phyloP scores from a whole-genome alignment of 2,329 filamentous ascomycete species.

The Paraconiothyrium sp. region DNA sequence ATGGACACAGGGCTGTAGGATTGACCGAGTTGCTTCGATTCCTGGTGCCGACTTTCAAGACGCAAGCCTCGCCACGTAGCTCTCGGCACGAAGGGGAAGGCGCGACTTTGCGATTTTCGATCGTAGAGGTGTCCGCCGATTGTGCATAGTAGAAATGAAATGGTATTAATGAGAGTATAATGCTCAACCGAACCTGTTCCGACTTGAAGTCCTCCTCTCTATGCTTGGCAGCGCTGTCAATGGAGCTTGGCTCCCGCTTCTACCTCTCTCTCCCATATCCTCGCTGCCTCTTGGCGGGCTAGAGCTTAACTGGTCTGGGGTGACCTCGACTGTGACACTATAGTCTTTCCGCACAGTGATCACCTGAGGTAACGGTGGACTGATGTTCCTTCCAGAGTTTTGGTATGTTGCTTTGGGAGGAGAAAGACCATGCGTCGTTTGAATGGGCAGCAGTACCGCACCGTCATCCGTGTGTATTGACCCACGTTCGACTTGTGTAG shows the following conservation, averaged over 20 bases:
- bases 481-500: constrained; percentile 22
- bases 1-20: not conserved
- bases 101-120: not conserved
- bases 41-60: not conserved
- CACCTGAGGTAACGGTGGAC: not conserved
- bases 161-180: not conserved
- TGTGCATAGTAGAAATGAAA: not conserved
- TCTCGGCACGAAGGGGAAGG: not conserved
- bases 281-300: constrained; percentile 9
- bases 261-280: not conserved
- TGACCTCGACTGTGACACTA: constrained; percentile 26
- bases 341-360: constrained; percentile 30
- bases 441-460: constrained; percentile 14
- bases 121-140: no score
- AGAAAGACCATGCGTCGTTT: constrained; percentile 3
- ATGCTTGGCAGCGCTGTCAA: not conserved
- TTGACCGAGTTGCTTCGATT: not conserved
- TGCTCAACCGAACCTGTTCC: not conserved
- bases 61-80: not conserved
- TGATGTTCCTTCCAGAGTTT: not conserved
- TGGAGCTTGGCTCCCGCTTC: constrained; percentile 2
- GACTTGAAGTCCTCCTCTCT: not conserved
- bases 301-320: constrained; percentile 5
- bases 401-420: not conserved
- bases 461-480: constrained; percentile 16